A percentile compares a stretch with the other conserved stretches of the same genome.
These are phyloP conservation scores for Colletotrichum camelliae DNA, from an alignment of 2,329 filamentous ascomycete genomes.

Conservation along the genomic window DNA sequence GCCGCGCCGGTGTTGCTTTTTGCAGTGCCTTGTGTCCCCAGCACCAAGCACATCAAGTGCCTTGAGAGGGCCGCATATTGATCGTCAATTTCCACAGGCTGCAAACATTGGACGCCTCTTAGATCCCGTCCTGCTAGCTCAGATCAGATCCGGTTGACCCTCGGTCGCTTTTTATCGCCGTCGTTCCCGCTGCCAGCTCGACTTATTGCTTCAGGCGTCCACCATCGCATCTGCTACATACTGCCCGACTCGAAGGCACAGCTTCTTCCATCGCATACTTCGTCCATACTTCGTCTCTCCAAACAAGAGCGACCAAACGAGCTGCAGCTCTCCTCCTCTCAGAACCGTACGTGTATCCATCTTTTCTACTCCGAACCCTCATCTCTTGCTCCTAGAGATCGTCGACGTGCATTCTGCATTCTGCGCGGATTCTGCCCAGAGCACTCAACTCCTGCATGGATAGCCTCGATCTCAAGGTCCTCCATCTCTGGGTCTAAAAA, in stretches of 20 bases:
- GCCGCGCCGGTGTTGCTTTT: conserved; percentile 5
- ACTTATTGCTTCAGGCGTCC: not conserved
- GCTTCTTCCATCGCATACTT: not conserved
- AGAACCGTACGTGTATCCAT: not conserved
- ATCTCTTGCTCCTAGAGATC: not conserved
- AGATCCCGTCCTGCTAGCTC: conserved; percentile 13
- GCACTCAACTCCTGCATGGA: not conserved
- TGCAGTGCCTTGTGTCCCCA: not conserved
- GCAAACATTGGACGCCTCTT: conserved; percentile 22
- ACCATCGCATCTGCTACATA: not conserved
- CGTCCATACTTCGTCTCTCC: not conserved
- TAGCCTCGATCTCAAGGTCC: not conserved
- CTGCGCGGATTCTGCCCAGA: not conserved
- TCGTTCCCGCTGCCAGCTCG: conserved; percentile 6
- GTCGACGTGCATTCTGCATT: not conserved
- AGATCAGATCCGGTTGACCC: conserved; percentile 11
- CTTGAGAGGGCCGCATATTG: not conserved
- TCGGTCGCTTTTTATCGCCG: not conserved
- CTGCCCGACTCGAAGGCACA: not conserved
- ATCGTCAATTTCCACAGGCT: conserved; percentile 20
- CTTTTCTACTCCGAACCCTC: not conserved
- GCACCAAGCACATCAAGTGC: not conserved
- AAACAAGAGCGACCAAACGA: not conserved
- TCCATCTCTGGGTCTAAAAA: not conserved
- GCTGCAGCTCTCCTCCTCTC: not conserved